These are phyloP conservation scores for Penicillium olsonii DNA, from an alignment of 2,329 filamentous ascomycete genomes.

Conservation along the genomic window DNA sequence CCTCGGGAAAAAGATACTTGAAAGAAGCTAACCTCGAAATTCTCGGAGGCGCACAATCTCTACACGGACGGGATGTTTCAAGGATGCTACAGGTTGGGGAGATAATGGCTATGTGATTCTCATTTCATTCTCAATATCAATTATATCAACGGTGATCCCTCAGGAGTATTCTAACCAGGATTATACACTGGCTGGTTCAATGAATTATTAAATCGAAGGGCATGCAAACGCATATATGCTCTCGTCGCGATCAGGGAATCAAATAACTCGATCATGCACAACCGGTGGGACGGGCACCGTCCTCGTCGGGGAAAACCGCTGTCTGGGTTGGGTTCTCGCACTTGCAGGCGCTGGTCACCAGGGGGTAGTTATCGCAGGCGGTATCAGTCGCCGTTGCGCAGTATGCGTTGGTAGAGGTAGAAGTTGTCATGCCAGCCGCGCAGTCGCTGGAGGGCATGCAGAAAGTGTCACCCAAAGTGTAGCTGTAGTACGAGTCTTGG, in stretches of 20 bases:
- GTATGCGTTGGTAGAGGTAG: conserved; percentile 17
- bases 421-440: conserved; percentile 27
- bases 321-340: conserved; percentile 17
- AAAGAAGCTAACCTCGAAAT: too few relatives aligned
- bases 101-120: too few relatives aligned
- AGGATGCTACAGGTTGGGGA: too few relatives aligned
- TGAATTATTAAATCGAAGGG: background rate
- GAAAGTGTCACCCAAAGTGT: conserved; percentile 20
- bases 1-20: too few relatives aligned
- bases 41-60: too few relatives aligned
- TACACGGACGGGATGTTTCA: too few relatives aligned
- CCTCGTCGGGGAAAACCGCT: conserved; percentile 18
- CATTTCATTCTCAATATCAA: too few relatives aligned
- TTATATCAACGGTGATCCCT: too few relatives aligned
- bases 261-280: conserved; percentile 5
- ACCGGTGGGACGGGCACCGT: conserved; percentile 18
- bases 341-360: conserved; percentile 15
- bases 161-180: too few relatives aligned
- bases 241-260: background rate
- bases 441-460: conserved; percentile 26
- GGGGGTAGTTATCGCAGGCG: conserved; percentile 13
- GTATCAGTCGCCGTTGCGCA: conserved; percentile 23
- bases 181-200: too few relatives aligned
- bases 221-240: background rate
- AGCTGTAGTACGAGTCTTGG: conserved; percentile 25